Conservation (phyloP, 2,329 filamentous ascomycete genomes). For the Hymenoscyphus infarciens region DNA sequence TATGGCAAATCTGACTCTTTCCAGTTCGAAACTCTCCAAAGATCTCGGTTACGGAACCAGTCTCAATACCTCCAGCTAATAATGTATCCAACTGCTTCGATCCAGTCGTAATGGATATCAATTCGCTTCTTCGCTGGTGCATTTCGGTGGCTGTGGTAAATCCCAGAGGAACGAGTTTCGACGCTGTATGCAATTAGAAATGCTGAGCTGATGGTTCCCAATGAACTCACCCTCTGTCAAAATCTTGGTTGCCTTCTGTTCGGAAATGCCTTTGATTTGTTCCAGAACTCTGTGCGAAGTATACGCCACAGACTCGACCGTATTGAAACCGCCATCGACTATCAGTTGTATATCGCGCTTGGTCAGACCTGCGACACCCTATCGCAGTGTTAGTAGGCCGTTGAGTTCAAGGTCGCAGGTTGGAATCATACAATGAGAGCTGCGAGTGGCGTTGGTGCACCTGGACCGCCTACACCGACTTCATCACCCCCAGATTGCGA, state of each 20-base stretch:
- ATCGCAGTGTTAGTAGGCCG: constrained; percentile 7
- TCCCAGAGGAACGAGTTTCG: constrained; percentile 96
- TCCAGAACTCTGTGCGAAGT: constrained; percentile 79
- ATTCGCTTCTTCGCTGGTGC: constrained; percentile 92
- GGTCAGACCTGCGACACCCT: constrained; percentile 88
- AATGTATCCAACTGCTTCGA: constrained; percentile 97
- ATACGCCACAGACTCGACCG: constrained; percentile 93
- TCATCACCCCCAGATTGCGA: constrained; percentile 75
- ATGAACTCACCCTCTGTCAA: constrained; percentile 70
- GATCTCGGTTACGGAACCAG: constrained; percentile 94
- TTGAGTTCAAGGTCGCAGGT: not conserved
- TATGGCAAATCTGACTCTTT: constrained; percentile 98
- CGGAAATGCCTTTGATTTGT: constrained; percentile 96
- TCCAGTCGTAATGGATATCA: constrained; percentile 96
- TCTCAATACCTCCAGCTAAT: constrained; percentile 91
- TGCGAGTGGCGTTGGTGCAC: constrained; percentile 85
- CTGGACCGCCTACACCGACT: constrained; percentile 70
- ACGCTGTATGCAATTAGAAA: constrained; percentile 52
- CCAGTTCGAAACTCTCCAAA: constrained; percentile 98
- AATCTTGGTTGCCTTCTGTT: constrained; percentile 91
- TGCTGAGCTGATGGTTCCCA: not conserved
- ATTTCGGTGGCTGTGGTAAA: constrained; percentile 99
- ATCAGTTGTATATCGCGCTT: constrained; percentile 93
- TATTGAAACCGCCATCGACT: constrained; percentile 88
- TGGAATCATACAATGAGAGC: constrained; percentile 70